These are phyloP conservation scores for Adansonia rubrostipa DNA, from an alignment of 441 rosid species.

Conservation along the genomic window DNA sequence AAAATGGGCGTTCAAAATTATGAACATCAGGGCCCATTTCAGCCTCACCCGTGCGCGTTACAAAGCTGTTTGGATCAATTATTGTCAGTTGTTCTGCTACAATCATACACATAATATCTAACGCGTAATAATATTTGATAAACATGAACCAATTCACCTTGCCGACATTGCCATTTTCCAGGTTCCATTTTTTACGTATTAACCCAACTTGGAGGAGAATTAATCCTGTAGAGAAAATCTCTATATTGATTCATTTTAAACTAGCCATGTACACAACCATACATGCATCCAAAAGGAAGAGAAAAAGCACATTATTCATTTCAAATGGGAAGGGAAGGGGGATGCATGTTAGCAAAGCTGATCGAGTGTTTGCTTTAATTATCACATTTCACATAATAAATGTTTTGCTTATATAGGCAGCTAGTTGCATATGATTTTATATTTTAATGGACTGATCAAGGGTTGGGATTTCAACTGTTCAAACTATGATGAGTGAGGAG, in stretches of 20 bases:
- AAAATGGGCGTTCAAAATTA: not conserved
- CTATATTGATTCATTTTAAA: not conserved
- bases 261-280: not conserved
- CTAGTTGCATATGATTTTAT: not conserved
- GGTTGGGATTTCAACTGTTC: not conserved
- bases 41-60: slow-evolving; percentile 42
- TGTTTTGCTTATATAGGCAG: not conserved
- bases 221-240: not conserved
- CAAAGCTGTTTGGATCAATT: slow-evolving; percentile 31
- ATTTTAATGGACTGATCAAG: not conserved
- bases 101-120: not conserved
- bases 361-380: no score
- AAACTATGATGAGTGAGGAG: not conserved
- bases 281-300: not conserved
- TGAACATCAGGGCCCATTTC: slow-evolving; percentile 13
- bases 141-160: not conserved
- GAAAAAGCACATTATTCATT: no score
- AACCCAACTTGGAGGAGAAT: not conserved
- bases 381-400: not conserved
- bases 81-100: not conserved
- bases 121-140: not conserved
- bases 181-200: not conserved
- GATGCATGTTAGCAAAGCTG: no score
- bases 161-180: not conserved
- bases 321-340: no score